Evolutionary conservation across 1,139 yeast species (phyloP).

Genomic region (Sugiyamaella neomexicana): DNA sequence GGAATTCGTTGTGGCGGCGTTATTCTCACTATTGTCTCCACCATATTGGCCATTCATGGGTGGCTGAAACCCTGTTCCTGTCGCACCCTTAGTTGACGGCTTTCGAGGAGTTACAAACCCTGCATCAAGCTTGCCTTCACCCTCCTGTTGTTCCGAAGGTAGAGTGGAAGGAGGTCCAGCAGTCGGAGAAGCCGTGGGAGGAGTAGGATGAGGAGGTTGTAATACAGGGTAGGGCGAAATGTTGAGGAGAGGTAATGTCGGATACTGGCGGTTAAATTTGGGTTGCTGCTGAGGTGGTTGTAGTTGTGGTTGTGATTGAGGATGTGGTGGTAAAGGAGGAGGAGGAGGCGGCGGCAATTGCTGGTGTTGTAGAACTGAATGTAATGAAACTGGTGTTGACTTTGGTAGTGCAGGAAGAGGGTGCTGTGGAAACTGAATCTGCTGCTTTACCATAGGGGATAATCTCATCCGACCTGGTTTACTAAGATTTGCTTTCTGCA

Average conservation of each 20-base stretch:
- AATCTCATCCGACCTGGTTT: slow-evolving; percentile 14
- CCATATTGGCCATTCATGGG: slow-evolving; percentile 30
- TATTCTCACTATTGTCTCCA: background rate
- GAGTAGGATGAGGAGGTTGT: slow-evolving; percentile 2
- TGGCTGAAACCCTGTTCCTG: background rate
- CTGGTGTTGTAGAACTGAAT: slow-evolving; percentile 23
- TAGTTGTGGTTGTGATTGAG: background rate
- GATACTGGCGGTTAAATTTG: background rate
- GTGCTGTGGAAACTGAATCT: slow-evolving; percentile 13
- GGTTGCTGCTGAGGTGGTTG: too few relatives aligned
- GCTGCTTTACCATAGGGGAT: slow-evolving; percentile 12
- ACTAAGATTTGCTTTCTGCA: slow-evolving; percentile 60
- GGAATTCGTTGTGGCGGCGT: background rate
- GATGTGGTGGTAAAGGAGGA: background rate
- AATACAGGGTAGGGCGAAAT: slow-evolving; percentile 12
- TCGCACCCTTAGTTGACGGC: background rate
- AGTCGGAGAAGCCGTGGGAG: too few relatives aligned
- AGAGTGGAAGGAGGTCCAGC: too few relatives aligned
- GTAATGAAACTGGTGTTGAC: slow-evolving; percentile 7
- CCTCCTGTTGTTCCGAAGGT: slow-evolving; percentile 20
- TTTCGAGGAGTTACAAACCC: slow-evolving; percentile 20
- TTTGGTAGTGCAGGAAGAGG: background rate
- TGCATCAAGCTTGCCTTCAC: slow-evolving; percentile 11
- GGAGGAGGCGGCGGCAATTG: slow-evolving; percentile 14
- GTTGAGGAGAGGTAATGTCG: slow-evolving; percentile 14